These are phyloP conservation scores for Metarhizium rileyi DNA, from an alignment of 2,329 filamentous ascomycete genomes.

Conservation along the genomic window DNA sequence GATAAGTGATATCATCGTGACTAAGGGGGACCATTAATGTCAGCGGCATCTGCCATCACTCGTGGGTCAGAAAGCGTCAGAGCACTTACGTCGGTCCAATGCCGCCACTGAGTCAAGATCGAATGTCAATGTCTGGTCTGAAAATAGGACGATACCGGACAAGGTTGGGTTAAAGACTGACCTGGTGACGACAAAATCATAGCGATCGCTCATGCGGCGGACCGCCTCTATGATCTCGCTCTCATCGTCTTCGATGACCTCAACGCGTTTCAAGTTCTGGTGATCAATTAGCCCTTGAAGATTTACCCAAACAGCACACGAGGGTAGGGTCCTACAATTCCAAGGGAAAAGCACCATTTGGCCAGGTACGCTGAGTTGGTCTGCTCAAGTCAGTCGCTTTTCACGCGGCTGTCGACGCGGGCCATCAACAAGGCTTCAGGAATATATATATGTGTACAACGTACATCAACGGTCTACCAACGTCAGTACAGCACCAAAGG, in stretches of 20 bases:
- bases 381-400: constrained; percentile 22
- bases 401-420: background rate
- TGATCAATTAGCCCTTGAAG: background rate
- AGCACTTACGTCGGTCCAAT: constrained; percentile 79
- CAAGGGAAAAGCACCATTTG: constrained; percentile 53
- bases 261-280: constrained; percentile 68
- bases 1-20: constrained; percentile 96
- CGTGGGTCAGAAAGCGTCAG: background rate
- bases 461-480: constrained; percentile 29
- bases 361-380: constrained; percentile 56
- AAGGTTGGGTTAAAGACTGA: constrained; percentile 13
- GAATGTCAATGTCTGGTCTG: background rate
- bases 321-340: constrained; percentile 37
- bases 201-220: constrained; percentile 74
- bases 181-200: constrained; percentile 91
- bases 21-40: constrained; percentile 34
- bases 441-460: constrained; percentile 9
- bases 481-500: background rate
- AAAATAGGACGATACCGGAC: background rate
- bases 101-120: constrained; percentile 52
- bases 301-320: background rate
- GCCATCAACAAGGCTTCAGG: background rate
- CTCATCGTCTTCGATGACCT: constrained; percentile 91
- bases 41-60: background rate
- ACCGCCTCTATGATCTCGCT: constrained; percentile 82